Evolutionary conservation across 495 filamentous ascomycete species (phyloP).

Genomic region (Hypoxylon fuscum): DNA sequence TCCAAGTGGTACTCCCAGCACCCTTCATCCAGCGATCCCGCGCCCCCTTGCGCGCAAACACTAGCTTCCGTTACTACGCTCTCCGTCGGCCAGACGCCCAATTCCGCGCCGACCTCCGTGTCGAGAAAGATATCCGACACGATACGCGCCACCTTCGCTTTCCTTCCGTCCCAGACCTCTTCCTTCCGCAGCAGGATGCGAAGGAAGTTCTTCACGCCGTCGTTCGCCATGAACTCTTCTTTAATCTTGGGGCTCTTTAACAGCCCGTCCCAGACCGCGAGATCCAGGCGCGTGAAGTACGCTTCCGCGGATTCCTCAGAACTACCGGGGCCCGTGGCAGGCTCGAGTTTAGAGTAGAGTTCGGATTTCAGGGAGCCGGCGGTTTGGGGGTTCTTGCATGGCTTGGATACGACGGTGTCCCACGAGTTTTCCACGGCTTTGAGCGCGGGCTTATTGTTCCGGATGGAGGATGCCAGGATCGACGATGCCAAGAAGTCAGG

Average conservation of each 20-base stretch:
- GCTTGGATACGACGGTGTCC: constrained; percentile 43
- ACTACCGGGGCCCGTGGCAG: constrained; percentile 32
- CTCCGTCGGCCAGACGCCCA: constrained; percentile 58
- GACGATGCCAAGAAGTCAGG: constrained; percentile 59
- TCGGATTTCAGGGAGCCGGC: constrained; percentile 31
- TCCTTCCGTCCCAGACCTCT: constrained; percentile 50
- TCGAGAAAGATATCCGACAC: constrained; percentile 69
- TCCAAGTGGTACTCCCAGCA: constrained; percentile 55
- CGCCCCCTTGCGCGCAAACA: constrained; percentile 27
- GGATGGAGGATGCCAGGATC: constrained; percentile 62
- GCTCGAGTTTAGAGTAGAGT: constrained; percentile 45
- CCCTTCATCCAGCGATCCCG: constrained; percentile 33
- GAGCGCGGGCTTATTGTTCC: constrained; percentile 72
- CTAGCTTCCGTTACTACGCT: constrained; percentile 37
- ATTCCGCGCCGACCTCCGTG: constrained; percentile 62
- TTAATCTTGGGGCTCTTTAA: constrained; percentile 56
- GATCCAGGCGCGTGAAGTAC: constrained; percentile 26
- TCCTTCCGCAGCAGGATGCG: constrained; percentile 51
- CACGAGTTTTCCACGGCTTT: constrained; percentile 55
- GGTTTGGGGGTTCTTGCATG: constrained; percentile 26
- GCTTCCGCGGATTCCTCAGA: constrained; percentile 37
- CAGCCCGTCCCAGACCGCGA: constrained; percentile 51
- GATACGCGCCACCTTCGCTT: constrained; percentile 58
- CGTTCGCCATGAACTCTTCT: constrained; percentile 58
- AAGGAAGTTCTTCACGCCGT: constrained; percentile 58